Evolutionary conservation across 805 yeast species (phyloP).

Genomic region (Groenewaldozyma tartarivorans): DNA sequence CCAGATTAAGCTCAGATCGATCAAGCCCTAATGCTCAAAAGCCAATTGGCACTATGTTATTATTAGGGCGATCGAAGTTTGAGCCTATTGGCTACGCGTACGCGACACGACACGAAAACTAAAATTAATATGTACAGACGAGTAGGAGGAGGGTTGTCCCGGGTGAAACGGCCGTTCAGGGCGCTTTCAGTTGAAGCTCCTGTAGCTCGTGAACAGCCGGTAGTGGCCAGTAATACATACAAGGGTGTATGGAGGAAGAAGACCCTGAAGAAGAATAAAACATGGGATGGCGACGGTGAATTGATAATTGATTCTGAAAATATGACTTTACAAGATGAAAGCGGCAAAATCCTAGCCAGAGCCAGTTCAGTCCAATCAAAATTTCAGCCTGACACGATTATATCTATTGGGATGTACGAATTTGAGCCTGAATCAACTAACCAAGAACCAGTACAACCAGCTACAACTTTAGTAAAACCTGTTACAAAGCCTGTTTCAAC

Average conservation of each 20-base stretch:
- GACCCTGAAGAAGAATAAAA: slow-evolving; percentile 69
- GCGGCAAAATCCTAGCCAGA: slow-evolving; percentile 11
- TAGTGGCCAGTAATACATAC: neutral
- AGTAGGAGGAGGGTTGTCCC: no score
- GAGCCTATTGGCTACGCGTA: no score
- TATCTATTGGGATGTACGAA: slow-evolving; percentile 51
- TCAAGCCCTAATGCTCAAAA: no score
- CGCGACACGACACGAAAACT: no score
- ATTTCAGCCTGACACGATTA: slow-evolving; percentile 30
- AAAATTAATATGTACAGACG: no score
- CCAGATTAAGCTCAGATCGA: no score
- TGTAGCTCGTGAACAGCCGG: neutral
- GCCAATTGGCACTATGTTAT: no score
- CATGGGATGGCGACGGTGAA: slow-evolving; percentile 92
- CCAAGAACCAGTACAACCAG: neutral
- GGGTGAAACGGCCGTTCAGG: no score
- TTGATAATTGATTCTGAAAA: slow-evolving; percentile 25
- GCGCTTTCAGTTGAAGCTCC: no score
- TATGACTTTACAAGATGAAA: slow-evolving; percentile 21
- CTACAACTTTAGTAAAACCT: neutral
- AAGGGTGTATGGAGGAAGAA: slow-evolving; percentile 39
- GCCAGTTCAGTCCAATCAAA: slow-evolving; percentile 1
- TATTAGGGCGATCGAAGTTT: no score
- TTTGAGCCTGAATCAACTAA: slow-evolving; percentile 21
- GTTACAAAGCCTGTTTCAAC: no score